A percentile compares a stretch with the other conserved stretches of the same genome.
Evolutionary conservation across 768 basidiomycete genomes (phyloP).

Genomic region (Neoboletus magnificus): DNA sequence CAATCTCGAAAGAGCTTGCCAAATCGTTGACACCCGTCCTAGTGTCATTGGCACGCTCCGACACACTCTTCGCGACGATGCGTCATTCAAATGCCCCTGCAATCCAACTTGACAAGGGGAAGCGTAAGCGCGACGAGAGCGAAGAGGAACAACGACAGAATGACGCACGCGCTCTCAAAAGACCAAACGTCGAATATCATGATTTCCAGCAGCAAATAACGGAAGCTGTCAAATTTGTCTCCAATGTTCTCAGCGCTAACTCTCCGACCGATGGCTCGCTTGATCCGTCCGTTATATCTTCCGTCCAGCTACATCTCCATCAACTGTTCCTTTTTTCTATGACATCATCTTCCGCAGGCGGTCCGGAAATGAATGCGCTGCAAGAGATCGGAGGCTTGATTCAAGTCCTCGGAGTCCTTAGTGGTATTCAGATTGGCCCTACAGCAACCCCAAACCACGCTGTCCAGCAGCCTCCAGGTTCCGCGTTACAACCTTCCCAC

Average conservation of each 20-base stretch:
- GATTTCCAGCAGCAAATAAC: conserved; percentile 55
- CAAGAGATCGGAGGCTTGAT: conserved; percentile 81
- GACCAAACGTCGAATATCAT: conserved; percentile 42
- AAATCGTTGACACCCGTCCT: conserved; percentile 57
- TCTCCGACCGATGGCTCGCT: conserved; percentile 39
- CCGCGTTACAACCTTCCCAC: conserved; percentile 35
- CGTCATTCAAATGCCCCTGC: conserved; percentile 62
- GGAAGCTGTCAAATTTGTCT: conserved; percentile 58
- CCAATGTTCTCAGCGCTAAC: conserved; percentile 44
- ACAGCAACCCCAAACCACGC: conserved; percentile 31
- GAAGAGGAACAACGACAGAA: conserved; percentile 31
- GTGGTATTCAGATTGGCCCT: conserved; percentile 65
- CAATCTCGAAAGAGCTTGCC: conserved; percentile 51
- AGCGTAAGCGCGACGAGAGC: conserved; percentile 65
- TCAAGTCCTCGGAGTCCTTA: conserved; percentile 78
- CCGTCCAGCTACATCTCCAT: conserved; percentile 69
- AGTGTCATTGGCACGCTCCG: conserved; percentile 64
- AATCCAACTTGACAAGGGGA: conserved; percentile 65
- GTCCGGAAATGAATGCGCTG: conserved; percentile 51
- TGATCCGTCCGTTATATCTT: conserved; percentile 58
- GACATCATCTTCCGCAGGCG: conserved; percentile 58
- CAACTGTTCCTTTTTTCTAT: conserved; percentile 78
- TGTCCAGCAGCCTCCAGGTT: conserved; percentile 23
- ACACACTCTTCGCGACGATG: conserved; percentile 60
- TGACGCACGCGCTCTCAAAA: conserved; percentile 38